phyloP scores from a whole-genome alignment of 495 filamentous ascomycete species.

The Lasiosphaeria ovina region DNA sequence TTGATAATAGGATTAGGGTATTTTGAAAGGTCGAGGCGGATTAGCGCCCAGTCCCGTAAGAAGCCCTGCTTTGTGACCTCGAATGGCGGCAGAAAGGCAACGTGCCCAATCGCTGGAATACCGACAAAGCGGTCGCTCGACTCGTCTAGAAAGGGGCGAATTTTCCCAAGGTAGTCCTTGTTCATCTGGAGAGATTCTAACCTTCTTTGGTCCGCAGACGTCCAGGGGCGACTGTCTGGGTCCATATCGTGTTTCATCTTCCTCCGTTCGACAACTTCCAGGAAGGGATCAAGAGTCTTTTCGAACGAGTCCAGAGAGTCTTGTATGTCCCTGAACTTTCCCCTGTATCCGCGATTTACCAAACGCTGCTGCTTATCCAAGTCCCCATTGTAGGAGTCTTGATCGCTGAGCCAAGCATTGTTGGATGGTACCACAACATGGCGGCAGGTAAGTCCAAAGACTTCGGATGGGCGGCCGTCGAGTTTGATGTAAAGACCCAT shows the following conservation, averaged over 20 bases:
- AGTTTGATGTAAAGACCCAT: conserved; percentile 4
- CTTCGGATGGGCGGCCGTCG: conserved; percentile 1
- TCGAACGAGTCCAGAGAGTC: too few relatives aligned
- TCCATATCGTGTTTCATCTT: too few relatives aligned
- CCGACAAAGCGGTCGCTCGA: not conserved
- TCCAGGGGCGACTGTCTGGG: too few relatives aligned
- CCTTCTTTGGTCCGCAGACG: not conserved
- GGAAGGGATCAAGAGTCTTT: too few relatives aligned
- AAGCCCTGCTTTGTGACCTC: not conserved
- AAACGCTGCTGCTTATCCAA: too few relatives aligned
- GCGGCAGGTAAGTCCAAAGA: not conserved
- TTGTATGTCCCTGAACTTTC: too few relatives aligned
- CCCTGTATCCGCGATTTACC: too few relatives aligned
- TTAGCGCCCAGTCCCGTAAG: conserved; percentile 1
- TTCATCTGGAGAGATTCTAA: not conserved
- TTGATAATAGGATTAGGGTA: conserved; percentile 2
- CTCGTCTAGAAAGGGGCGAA: conserved; percentile 2
- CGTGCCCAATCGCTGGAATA: not conserved
- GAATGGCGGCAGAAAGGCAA: conserved; percentile 1
- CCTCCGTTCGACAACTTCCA: too few relatives aligned
- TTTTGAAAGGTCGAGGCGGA: not conserved
- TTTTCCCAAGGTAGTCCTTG: not conserved
- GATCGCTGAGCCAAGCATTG: too few relatives aligned
- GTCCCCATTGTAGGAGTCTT: too few relatives aligned
- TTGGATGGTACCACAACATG: conserved; percentile 2